Percentiles rank a stretch among this genome's conserved stretches.
Evolutionary conservation across 2,329 filamentous ascomycete species (phyloP).

Genomic region (Ophiostoma tasmaniense): DNA sequence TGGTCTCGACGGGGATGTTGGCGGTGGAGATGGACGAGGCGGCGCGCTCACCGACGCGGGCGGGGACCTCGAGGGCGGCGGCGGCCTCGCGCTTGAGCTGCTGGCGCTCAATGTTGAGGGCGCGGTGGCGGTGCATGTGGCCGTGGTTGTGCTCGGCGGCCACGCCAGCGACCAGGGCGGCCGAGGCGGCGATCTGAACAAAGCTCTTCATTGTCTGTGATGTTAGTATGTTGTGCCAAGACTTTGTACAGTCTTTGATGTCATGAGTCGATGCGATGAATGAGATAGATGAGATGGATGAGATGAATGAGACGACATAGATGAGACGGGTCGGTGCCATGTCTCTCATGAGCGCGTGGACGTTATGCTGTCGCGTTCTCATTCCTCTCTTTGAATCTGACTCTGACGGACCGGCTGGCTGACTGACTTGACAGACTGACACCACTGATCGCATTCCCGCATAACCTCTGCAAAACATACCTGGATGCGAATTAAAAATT

Average conservation of each 20-base stretch:
- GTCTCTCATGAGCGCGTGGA: not conserved
- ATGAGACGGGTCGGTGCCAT: not conserved
- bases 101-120: conserved; percentile 36
- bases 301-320: not conserved
- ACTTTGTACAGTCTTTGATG: no score
- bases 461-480: not conserved
- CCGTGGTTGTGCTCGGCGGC: conserved; percentile 46
- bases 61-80: conserved; percentile 15
- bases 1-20: conserved; percentile 54
- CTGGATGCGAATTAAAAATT: conserved; percentile 3
- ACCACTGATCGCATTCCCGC: no score
- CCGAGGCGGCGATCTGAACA: conserved; percentile 43
- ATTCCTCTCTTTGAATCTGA: not conserved
- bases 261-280: not conserved
- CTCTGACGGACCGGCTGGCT: not conserved
- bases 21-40: conserved; percentile 32
- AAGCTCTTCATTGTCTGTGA: conserved; percentile 40
- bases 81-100: conserved; percentile 39
- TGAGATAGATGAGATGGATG: not conserved
- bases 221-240: conserved; percentile 6
- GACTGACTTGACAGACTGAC: no score
- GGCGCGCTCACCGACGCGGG: conserved; percentile 36
- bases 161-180: conserved; percentile 42
- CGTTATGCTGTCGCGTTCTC: not conserved
- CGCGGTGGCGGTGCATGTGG: conserved; percentile 50